Evolutionary conservation across 768 basidiomycete species (phyloP).

Genomic region (Saitozyma podzolica): DNA sequence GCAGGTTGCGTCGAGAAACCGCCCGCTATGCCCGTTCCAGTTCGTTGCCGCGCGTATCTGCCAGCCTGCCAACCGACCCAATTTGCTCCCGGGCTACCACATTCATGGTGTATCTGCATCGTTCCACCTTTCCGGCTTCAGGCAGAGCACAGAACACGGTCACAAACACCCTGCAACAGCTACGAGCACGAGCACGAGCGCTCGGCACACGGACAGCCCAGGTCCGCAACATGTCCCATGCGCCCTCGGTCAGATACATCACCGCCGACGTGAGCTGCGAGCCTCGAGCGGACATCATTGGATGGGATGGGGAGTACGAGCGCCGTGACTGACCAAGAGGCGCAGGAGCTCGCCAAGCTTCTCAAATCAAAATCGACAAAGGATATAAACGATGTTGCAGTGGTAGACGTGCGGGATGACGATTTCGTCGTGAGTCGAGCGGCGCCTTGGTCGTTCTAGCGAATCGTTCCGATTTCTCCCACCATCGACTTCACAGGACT

Average conservation of each 20-base stretch:
- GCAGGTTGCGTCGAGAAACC: too few relatives aligned
- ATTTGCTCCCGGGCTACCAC: too few relatives aligned
- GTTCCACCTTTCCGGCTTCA: too few relatives aligned
- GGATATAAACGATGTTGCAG: slow-evolving; percentile 28
- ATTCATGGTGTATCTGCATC: too few relatives aligned
- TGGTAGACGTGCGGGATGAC: slow-evolving; percentile 49
- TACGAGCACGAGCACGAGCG: too few relatives aligned
- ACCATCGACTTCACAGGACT: too few relatives aligned
- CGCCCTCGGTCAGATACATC: slow-evolving; percentile 43
- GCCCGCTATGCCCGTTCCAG: too few relatives aligned
- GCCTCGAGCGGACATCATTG: background rate
- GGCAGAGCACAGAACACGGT: background rate
- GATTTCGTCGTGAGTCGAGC: slow-evolving; percentile 43
- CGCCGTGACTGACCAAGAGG: slow-evolving; percentile 3
- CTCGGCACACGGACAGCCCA: too few relatives aligned
- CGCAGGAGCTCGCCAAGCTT: slow-evolving; percentile 43
- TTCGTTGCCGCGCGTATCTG: too few relatives aligned
- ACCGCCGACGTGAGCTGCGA: slow-evolving; percentile 34
- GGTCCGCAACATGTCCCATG: slow-evolving; percentile 33
- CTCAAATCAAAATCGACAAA: slow-evolving; percentile 37
- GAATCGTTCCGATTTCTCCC: too few relatives aligned
- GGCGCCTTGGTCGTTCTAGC: background rate
- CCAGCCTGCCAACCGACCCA: too few relatives aligned
- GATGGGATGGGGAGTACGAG: background rate
- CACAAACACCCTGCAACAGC: background rate